A percentile compares a stretch with the other conserved stretches of the same genome.
phyloP scores from a whole-genome alignment of 2,329 filamentous ascomycete genomes.

The Hypoxylon sp. region DNA sequence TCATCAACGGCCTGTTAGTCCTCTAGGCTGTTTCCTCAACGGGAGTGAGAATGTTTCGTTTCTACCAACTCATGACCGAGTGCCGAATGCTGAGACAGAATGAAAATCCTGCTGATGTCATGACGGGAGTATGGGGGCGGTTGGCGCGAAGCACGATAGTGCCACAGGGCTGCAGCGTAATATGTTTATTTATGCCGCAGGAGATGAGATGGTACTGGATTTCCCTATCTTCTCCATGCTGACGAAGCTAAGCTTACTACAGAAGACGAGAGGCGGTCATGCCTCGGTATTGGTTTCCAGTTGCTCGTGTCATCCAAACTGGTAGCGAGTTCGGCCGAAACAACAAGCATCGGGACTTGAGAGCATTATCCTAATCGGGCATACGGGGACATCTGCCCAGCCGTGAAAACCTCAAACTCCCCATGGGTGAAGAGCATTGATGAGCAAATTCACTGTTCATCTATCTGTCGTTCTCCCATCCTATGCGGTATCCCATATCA shows the following conservation, averaged over 20 bases:
- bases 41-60: slow-evolving; percentile 5
- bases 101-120: slow-evolving; percentile 31
- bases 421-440: neutral
- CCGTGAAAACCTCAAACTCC: no score
- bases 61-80: slow-evolving; percentile 11
- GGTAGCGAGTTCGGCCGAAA: neutral
- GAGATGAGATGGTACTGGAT: slow-evolving; percentile 22
- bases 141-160: slow-evolving; percentile 20
- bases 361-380: neutral
- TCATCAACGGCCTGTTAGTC: neutral
- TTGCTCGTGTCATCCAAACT: slow-evolving; percentile 19
- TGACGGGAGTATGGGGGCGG: slow-evolving; percentile 3
- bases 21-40: slow-evolving; percentile 15
- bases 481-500: neutral
- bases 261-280: slow-evolving; percentile 1
- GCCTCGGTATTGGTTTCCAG: slow-evolving; percentile 12
- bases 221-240: slow-evolving; percentile 7
- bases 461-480: neutral
- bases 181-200: slow-evolving; percentile 43
- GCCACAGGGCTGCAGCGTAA: slow-evolving; percentile 39
- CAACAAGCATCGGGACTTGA: neutral
- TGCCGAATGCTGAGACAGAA: slow-evolving; percentile 34
- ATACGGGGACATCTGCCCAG: neutral
- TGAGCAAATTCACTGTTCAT: neutral
- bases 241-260: slow-evolving; percentile 32